Evolutionary conservation across 345 rosid genomes (phyloP).

Genomic region (Gossypium australe): DNA sequence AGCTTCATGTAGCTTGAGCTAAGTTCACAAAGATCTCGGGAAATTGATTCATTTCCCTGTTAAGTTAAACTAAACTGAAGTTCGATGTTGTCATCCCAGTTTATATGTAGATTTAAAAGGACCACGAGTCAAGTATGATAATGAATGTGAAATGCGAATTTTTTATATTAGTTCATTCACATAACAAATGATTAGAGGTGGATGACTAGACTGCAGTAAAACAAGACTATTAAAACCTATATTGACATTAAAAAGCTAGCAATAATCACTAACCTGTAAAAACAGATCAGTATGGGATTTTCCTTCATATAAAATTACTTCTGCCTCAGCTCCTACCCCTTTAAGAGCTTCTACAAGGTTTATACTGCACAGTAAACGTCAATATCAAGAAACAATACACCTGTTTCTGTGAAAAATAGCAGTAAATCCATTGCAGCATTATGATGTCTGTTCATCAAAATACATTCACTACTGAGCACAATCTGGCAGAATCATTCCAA

Average conservation of each 20-base stretch:
- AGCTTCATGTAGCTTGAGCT: neutral
- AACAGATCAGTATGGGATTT: conserved; percentile 92
- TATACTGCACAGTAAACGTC: conserved; percentile 42
- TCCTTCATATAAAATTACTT: conserved; percentile 56
- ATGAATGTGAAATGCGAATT: neutral
- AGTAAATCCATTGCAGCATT: neutral
- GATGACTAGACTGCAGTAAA: neutral
- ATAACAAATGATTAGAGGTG: neutral
- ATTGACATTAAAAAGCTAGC: neutral
- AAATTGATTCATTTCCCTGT: neutral
- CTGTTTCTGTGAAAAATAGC: neutral
- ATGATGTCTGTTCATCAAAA: neutral
- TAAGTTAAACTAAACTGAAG: neutral
- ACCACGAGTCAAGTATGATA: neutral
- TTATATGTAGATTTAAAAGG: neutral
- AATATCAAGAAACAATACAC: conserved; percentile 4
- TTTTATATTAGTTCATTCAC: neutral
- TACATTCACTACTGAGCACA: neutral
- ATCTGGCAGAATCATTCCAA: neutral
- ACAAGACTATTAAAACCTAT: neutral
- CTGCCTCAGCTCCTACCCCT: conserved; percentile 54
- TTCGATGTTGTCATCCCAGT: neutral
- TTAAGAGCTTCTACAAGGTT: conserved; percentile 54
- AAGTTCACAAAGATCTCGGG: neutral
- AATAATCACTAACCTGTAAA: conserved; percentile 59